Evolutionary conservation across 768 basidiomycete species (phyloP), one percentile per base, ranked within the genome.

Genomic region (Kwoniella sp.): DNA sequence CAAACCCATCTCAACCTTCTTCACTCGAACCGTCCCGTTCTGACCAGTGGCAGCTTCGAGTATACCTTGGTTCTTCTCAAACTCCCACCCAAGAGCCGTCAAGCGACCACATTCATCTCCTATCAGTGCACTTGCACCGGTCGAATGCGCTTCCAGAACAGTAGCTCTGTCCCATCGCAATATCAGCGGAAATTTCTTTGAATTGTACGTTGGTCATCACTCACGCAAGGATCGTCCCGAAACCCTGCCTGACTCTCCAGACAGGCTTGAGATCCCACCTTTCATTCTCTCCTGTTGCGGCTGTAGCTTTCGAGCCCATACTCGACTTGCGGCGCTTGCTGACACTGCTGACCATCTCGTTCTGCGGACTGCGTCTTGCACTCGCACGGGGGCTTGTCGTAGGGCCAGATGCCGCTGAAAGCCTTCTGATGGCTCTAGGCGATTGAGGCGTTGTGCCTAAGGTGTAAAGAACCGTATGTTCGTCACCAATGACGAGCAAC

Each of bases 181-280:
- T 17, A 28, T 2, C 25, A 38, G 48, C 17, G 25, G 0, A 55
- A 12, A 17, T 17, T 9, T 38, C 29, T 23, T 56, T n/a, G 23
- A 17, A 34, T 34, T 34, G 34, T 34, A 34, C 13, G 7, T 34
- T 34, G 52, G 26, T 4, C 9, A 11, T 3, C 17, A 73, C 75
- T 58, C 54, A 80, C 77, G 75, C 73, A 31, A 76, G 56, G 7
- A 79, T 60, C 13, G 75, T 76, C 0, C 79, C 79, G 52, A 79
- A 80, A 8, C 79, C 79, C 48, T 80, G 79, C 25, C 79, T 69
- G 15, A 76, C 68, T 45, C 76, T 56, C 72, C 74, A 80, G 2
- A 76, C 58, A 20, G 72, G 71, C 57, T 63, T 66, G 55, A 74
- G 57, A 30, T 71, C 70, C 69, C 67, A 70, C 45, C 59, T 60